Base-by-base conservation (phyloP, 768 basidiomycete genomes). In the Lentinula sp. region DNA sequence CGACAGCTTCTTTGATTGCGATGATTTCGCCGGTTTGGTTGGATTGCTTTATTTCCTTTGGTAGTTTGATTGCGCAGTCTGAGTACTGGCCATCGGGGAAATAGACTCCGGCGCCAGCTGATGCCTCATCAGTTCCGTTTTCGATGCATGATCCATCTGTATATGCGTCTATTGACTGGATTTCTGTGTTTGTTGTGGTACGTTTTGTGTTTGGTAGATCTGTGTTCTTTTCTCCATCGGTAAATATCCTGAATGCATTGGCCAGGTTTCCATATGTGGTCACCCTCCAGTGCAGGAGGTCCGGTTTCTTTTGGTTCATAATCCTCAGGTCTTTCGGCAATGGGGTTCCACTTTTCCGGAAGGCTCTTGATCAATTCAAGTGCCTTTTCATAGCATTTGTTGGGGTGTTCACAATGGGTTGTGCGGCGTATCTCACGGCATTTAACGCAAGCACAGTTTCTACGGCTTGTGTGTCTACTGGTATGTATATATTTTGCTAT, bases 131-230 rank as follows among this genome's bases (percentile, higher is more conserved):
- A 39, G 41, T 37, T 0, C 66, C 66, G 53, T 67, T 67, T 33
- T 64, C 41, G 0, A 57, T 3, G 39, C 62, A 63, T 9, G 66
- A 66, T 0, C 69, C 64, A 12, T 70, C 68, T 4, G 59, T 37
- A 10, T 5, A 5, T 5, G 36, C 10, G 6, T 10, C 10, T n/a
- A n/a, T n/a, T n/a, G n/a, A n/a, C 36, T 10, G n/a, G n/a, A n/a
- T 37, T 5, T 4, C 6, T 4, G 36, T 10, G 6, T 37, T 10
- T 37, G 36, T 37, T 10, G 36, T 8, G 4, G 45, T 7, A 23
- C 43, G 5, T 33, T 16, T 33, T 37, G 50, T 18, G 8, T 12
- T n/a, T n/a, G n/a, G n/a, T n/a, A n/a, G n/a, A n/a, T n/a, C n/a
- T n/a, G n/a, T n/a, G n/a, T n/a, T n/a, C n/a, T n/a, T n/a, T n/a